Evolutionary conservation across 306 rosid species (phyloP).

Genomic region (Begonia fuchsioides): DNA sequence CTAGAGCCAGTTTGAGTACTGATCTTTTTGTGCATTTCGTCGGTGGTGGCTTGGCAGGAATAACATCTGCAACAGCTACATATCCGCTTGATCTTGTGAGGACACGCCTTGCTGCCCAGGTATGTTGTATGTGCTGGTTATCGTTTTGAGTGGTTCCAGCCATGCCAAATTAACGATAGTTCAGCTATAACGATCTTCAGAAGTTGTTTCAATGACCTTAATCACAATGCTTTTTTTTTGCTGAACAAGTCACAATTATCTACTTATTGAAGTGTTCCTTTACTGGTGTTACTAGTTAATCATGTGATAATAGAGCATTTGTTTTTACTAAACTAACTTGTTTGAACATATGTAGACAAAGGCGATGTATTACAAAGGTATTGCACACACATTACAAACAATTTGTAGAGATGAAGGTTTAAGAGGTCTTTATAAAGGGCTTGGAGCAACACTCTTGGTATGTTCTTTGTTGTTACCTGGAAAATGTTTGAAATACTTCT

Average conservation of each 20-base stretch:
- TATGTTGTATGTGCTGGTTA: constrained; percentile 10
- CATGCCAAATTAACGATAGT: too few relatives aligned
- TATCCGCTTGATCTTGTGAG: constrained; percentile 97
- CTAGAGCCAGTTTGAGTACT: constrained; percentile 33
- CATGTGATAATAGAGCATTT: constrained; percentile 3
- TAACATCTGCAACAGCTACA: constrained; percentile 81
- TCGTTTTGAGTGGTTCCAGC: too few relatives aligned
- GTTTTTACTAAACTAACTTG: constrained; percentile 7
- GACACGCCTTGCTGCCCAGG: constrained; percentile 98
- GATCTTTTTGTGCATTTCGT: constrained; percentile 56
- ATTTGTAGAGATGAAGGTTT: constrained; percentile 77
- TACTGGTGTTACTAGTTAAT: neutral
- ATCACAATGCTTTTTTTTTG: too few relatives aligned
- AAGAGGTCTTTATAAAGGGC: constrained; percentile 84
- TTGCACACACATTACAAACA: constrained; percentile 64
- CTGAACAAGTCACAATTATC: too few relatives aligned
- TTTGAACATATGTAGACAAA: constrained; percentile 47
- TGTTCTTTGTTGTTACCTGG: constrained; percentile 10
- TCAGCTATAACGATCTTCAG: neutral
- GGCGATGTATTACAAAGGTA: constrained; percentile 61
- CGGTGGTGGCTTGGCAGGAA: constrained; percentile 91
- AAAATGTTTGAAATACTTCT: constrained; percentile 3
- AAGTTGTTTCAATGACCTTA: neutral
- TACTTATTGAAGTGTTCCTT: too few relatives aligned
- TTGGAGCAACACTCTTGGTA: constrained; percentile 96